phyloP scores from a whole-genome alignment of 148 eudicot genomes.

The Arctostaphylos glauca region DNA sequence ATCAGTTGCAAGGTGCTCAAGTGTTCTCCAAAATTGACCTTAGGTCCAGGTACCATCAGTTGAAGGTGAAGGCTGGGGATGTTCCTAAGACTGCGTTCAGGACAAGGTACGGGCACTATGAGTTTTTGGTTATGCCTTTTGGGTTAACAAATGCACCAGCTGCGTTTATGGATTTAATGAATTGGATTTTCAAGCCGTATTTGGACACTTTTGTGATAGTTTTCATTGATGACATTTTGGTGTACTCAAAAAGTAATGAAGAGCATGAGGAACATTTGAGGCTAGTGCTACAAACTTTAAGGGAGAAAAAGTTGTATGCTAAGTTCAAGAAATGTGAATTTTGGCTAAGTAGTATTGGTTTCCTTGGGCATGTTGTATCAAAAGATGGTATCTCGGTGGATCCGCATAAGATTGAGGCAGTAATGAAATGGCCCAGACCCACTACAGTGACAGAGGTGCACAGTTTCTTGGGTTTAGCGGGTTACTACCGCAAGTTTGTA shows the following conservation, averaged over 20 bases:
- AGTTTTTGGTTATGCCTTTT: neutral
- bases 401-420: neutral
- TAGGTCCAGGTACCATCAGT: neutral
- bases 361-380: neutral
- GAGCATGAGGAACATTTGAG: neutral
- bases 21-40: too few species aligned
- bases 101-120: neutral
- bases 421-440: neutral
- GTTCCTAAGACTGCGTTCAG: neutral
- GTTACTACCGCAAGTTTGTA: neutral
- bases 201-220: too few species aligned
- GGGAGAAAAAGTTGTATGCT: neutral
- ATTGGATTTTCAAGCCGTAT: too few species aligned
- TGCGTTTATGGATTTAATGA: too few species aligned
- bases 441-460: neutral
- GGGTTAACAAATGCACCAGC: too few species aligned
- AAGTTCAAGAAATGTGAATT: neutral
- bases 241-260: neutral
- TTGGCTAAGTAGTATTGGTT: neutral
- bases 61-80: neutral
- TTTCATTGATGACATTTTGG: too few species aligned
- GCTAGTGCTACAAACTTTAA: neutral
- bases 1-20: too few species aligned
- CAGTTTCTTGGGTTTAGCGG: neutral
- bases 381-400: neutral